Evolutionary conservation across 1,139 yeast species (phyloP).

Genomic region (Geotrichum candidum): DNA sequence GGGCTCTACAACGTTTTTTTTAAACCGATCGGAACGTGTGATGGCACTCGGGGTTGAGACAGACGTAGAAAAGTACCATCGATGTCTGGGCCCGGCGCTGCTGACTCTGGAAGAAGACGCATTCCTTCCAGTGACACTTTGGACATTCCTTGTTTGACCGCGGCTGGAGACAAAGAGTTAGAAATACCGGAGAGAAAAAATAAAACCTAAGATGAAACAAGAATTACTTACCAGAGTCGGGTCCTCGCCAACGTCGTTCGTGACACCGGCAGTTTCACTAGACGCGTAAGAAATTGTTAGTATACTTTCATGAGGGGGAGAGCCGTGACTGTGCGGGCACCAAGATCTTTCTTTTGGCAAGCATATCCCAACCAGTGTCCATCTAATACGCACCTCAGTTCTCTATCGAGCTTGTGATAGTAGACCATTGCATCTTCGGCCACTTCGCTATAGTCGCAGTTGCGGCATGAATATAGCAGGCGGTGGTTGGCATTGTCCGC

Average conservation of each 20-base stretch:
- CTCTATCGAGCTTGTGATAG: slow-evolving; percentile 86
- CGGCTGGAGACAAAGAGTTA: slow-evolving; percentile 40
- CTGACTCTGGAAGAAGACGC: slow-evolving; percentile 95
- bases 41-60: slow-evolving; percentile 61
- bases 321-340: too few species aligned
- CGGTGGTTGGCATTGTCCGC: slow-evolving; percentile 73
- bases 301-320: neutral
- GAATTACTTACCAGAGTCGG: slow-evolving; percentile 57
- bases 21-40: slow-evolving; percentile 46
- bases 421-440: slow-evolving; percentile 88
- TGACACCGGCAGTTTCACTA: slow-evolving; percentile 94
- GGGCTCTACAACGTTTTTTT: neutral
- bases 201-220: neutral
- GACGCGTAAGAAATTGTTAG: slow-evolving; percentile 6
- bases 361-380: neutral
- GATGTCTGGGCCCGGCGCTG: slow-evolving; percentile 92
- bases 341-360: too few species aligned
- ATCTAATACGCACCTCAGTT: slow-evolving; percentile 42
- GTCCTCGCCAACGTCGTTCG: slow-evolving; percentile 91
- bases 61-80: slow-evolving; percentile 74
- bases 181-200: neutral
- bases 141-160: slow-evolving; percentile 93
- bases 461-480: slow-evolving; percentile 86
- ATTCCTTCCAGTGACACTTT: slow-evolving; percentile 75
- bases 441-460: slow-evolving; percentile 87